Base-by-base conservation (phyloP, 345 rosid species). In the Euclidium syriacum region DNA sequence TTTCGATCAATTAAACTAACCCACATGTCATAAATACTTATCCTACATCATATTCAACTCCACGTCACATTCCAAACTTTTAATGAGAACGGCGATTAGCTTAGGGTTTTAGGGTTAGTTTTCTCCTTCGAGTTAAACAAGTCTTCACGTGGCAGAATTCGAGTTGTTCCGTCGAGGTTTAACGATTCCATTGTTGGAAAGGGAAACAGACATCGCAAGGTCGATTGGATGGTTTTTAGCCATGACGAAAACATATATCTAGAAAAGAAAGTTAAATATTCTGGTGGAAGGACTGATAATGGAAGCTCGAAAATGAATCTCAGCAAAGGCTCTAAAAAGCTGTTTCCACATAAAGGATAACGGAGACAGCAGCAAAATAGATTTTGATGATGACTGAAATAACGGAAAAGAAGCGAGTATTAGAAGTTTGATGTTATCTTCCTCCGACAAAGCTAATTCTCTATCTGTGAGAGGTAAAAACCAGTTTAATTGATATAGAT, bases 141-240 rank as follows among this genome's bases (percentile, higher is more conserved):
- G 59, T 80, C 90, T 7, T 81, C 85, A 6, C 79, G 84, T 2
- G 79, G 79, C 7, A 77, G 88, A 66, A 61, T 65, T 32, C 80
- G 78, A 29, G 65, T 44, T 50, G 78, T 70, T 68, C 94, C 89
- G 34, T 76, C 90, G 15, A 80, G 79, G 73, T 83, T 76, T 23
- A 70, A 62, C 34, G 90, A 79, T 49, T 79, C 84, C 2, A 73
- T 80, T 52, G 69, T 80, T 15, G 74, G 69, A 55, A 23, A 68
- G 76, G 68, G 46, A 15, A 30, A 41, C 6, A 52, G 14, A 3
- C 52, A 64, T 42, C 22, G 26, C 17, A 64, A 62, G 50, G 64
- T 65, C 11, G 77, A 65, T 19, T 66, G 70, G n/a, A 30, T 68
- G 15, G 85, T 67, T 54, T 75, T 73, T 10, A 73, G 80, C 59